Evolutionary conservation across 306 rosid genomes (phyloP), one percentile per base, ranked within the genome.

Genomic region (Heteromeles arbutifolia): DNA sequence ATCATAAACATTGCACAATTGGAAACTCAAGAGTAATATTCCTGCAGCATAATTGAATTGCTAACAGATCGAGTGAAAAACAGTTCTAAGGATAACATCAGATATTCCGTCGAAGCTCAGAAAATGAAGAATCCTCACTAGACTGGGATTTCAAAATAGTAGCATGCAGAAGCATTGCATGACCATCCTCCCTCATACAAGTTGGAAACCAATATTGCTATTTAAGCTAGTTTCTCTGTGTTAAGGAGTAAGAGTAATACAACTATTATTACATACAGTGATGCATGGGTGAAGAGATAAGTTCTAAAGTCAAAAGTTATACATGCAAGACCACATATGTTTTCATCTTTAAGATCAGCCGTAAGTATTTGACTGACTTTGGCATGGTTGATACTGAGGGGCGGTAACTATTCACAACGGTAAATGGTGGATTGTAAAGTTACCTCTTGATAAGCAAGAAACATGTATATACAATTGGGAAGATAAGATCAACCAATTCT

Each of bases 391-490:
- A 68, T n/a, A 70, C 14, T 53, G 73, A 73, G 65, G 65, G 76
- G 67, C 28, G 17, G 67, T 29, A 76, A 72, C 63, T 72, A 75
- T 68, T 75, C 78, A 87, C 74, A 78, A 73, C 15, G 56, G 82
- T 62, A 74, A 72, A 67, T 21, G 71, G 45, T 66, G 56, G 65
- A 78, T 72, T 61, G 70, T 50, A 82, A 74, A 0, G 63, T 75
- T 89, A 91, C 95, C 95, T 91, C 78, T 66, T 29, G 72, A 53
- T 77, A 81, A 48, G 77, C 85, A 71, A 76, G 77, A 71, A 81
- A 82, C 81, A 76, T 45, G 67, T 75, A 80, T 72, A 70, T 82
- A 83, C 78, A 86, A 54, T 65, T 80, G 83, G 48, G 56, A 73
- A 68, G 84, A 67, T 14, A 72, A 70, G 82, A 72, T 85, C 83